Conservation (phyloP, 345 rosid genomes). For the Mercurialis annua region DNA sequence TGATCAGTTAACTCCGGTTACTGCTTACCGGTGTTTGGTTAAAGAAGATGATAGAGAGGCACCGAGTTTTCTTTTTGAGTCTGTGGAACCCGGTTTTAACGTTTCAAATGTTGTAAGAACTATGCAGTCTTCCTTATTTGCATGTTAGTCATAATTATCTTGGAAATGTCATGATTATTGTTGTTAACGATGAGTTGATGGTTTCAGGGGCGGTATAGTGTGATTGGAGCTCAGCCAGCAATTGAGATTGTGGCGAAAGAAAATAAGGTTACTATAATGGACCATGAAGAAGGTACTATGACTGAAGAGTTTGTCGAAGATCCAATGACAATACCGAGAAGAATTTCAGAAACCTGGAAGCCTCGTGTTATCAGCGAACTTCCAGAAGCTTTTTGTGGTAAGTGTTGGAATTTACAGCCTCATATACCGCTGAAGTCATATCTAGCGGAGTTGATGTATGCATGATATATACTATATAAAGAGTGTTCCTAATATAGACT, state of each 20-base stretch:
- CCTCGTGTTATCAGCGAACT: conserved; percentile 67
- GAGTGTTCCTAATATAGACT: background rate
- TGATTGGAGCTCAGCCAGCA: conserved; percentile 78
- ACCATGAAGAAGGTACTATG: conserved; percentile 49
- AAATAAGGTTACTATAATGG: conserved; percentile 64
- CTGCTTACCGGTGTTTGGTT: conserved; percentile 88
- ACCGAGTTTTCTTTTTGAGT: conserved; percentile 86
- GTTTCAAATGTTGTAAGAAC: conserved; percentile 56
- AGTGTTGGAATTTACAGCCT: background rate
- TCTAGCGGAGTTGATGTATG: background rate
- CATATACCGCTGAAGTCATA: background rate
- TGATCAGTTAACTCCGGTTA: conserved; percentile 84
- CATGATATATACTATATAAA: background rate
- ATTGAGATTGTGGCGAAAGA: conserved; percentile 78
- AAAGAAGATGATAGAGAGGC: conserved; percentile 77
- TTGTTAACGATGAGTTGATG: conserved; percentile 21
- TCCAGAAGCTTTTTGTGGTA: conserved; percentile 87
- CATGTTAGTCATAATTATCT: background rate
- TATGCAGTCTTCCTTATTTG: conserved; percentile 3
- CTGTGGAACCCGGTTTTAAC: conserved; percentile 66
- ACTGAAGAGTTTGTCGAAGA: conserved; percentile 67
- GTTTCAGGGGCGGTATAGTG: conserved; percentile 69
- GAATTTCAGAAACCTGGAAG: conserved; percentile 70
- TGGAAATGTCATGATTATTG: background rate
- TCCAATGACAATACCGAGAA: conserved; percentile 68